phyloP scores from a whole-genome alignment of 805 yeast species.

The Yamadazyma nakazawae region DNA sequence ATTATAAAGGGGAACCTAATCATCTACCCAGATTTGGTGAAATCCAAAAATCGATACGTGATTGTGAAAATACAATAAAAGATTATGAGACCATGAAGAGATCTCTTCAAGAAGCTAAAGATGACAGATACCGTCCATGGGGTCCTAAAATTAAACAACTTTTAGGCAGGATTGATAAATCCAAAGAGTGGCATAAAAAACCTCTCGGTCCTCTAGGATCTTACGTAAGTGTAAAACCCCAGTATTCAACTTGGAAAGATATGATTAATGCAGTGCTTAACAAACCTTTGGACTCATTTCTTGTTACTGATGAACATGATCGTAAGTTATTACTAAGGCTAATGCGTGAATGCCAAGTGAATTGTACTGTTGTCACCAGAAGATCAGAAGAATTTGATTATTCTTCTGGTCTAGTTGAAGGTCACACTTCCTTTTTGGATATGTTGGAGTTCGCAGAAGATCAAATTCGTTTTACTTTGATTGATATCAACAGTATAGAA shows the following conservation, averaged over 20 bases:
- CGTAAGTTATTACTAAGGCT: constrained; percentile 31
- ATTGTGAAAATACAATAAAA: constrained; percentile 1
- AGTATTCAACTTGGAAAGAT: constrained; percentile 53
- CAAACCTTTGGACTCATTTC: constrained; percentile 54
- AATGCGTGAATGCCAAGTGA: not conserved
- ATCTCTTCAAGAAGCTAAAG: constrained; percentile 18
- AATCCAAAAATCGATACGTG: not conserved
- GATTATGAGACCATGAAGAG: constrained; percentile 10
- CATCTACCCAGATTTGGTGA: not conserved
- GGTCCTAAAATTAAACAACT: constrained; percentile 44
- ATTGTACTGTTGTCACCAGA: constrained; percentile 46
- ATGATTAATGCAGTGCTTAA: constrained; percentile 56
- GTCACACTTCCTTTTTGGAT: constrained; percentile 53
- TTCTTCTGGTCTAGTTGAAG: constrained; percentile 39
- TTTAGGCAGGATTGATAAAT: constrained; percentile 38
- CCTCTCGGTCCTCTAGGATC: constrained; percentile 86
- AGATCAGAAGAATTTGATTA: constrained; percentile 57
- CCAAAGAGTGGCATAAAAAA: constrained; percentile 28
- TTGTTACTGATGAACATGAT: constrained; percentile 66
- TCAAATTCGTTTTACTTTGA: constrained; percentile 55
- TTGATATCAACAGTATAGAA: constrained; percentile 64
- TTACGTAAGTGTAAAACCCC: constrained; percentile 52
- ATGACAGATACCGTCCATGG: constrained; percentile 47
- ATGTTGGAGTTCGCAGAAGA: constrained; percentile 54
- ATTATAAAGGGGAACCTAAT: not conserved